Base-by-base conservation (phyloP, 148 eudicot species). In the Mesembryanthemum crystallinum region DNA sequence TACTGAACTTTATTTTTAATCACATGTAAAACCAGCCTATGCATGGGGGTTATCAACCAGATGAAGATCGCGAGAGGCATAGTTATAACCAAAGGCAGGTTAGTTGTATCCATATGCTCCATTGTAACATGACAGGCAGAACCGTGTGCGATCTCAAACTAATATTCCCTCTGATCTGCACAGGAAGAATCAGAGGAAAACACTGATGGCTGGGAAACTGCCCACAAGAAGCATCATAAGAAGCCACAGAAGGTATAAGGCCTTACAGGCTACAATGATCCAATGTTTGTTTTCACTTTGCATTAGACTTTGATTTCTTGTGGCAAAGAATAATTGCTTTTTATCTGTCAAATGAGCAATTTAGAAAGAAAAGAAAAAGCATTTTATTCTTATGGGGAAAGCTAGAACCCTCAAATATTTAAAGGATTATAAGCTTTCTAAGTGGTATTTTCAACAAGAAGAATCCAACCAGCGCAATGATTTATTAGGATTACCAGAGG, bases 131-230 rank as follows among this genome's bases (percentile, higher is more conserved):
- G 12, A 27, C 25, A 15, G 24, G 59, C 28, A 62, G 3, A 51
- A 9, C 39, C 39, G 12, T 12, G 39, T 72, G 57, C 62, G 64
- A 45, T 62, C 52, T 45, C 55, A 23, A 51, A 71, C 24, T 52
- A 71, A 72, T 73, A 2, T 23, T 64, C 54, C 27, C 51, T 69
- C 54, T 67, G 7, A 1, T 74, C 42, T 75, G 32, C 66, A 67
- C 83, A 92, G 97, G 86, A 76, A 58, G 83, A 74, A 39, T 78
- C 77, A 52, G 80, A 64, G 67, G 88, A 79, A 58, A 81, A 75
- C 23, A 17, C 79, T 55, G 94, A 87, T 82, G 96, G 87, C 60
- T 93, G 98, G 98, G 85, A 88, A 80, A 87, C 93, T 68, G 96
- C 90, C 11, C 79, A 82, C 45, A 87, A 80, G 79, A 91, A 87